phyloP scores from a whole-genome alignment of 768 basidiomycete species.

The Podaxis rugospora region DNA sequence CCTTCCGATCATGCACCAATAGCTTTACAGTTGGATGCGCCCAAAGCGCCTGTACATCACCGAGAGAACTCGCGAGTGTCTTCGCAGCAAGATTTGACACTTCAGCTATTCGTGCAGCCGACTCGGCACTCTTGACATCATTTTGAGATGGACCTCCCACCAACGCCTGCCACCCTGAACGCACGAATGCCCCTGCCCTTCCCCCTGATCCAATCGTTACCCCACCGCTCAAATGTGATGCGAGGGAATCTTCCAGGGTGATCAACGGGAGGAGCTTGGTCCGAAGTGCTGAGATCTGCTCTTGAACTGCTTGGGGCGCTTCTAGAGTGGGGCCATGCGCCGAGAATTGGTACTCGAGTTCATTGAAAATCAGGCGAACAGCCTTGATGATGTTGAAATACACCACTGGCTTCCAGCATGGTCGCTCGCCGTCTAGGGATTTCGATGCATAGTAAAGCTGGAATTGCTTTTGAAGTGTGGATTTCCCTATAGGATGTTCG shows the following conservation, averaged over 20 bases:
- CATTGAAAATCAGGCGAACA: slow-evolving; percentile 67
- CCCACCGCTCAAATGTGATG: slow-evolving; percentile 64
- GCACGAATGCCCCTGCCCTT: slow-evolving; percentile 56
- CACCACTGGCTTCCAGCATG: slow-evolving; percentile 75
- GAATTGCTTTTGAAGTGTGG: slow-evolving; percentile 82
- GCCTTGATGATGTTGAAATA: slow-evolving; percentile 85
- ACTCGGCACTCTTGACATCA: slow-evolving; percentile 22
- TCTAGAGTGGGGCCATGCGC: slow-evolving; percentile 9
- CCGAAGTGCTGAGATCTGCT: slow-evolving; percentile 50
- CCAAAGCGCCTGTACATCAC: slow-evolving; percentile 65
- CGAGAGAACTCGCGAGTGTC: slow-evolving; percentile 42
- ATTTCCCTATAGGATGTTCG: slow-evolving; percentile 48
- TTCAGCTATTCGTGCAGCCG: slow-evolving; percentile 21
- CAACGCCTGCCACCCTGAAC: slow-evolving; percentile 69
- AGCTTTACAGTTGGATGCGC: slow-evolving; percentile 58
- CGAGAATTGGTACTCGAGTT: slow-evolving; percentile 57
- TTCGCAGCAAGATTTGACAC: slow-evolving; percentile 52
- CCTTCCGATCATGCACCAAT: slow-evolving; percentile 50
- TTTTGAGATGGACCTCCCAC: slow-evolving; percentile 13
- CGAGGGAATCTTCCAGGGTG: slow-evolving; percentile 62
- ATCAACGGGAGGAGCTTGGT: slow-evolving; percentile 57
- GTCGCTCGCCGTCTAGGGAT: slow-evolving; percentile 64
- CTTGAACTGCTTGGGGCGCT: slow-evolving; percentile 19
- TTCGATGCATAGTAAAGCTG: slow-evolving; percentile 75
- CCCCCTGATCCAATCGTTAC: slow-evolving; percentile 52